These are phyloP conservation scores for Candida insectorum DNA, from an alignment of 805 yeast genomes.

Conservation along the genomic window DNA sequence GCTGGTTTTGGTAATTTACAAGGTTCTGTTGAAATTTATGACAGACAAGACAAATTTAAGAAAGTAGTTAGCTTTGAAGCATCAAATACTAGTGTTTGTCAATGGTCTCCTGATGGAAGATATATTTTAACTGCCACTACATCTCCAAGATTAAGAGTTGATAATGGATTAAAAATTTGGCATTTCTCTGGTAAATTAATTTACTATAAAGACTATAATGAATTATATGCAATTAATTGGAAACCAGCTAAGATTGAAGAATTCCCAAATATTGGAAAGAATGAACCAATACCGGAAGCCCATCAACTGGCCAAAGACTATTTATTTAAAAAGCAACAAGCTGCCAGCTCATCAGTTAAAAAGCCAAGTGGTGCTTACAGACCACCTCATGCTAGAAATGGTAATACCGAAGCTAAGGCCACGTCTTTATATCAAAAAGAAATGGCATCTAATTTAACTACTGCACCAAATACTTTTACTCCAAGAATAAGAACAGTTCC, in stretches of 20 bases:
- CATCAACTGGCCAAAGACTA: constrained; percentile 69
- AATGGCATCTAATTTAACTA: constrained; percentile 21
- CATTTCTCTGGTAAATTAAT: constrained; percentile 82
- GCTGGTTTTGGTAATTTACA: constrained; percentile 98
- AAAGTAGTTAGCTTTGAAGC: constrained; percentile 85
- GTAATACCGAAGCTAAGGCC: constrained; percentile 25
- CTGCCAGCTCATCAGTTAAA: constrained; percentile 31
- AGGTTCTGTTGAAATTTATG: constrained; percentile 93
- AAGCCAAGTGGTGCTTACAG: constrained; percentile 88
- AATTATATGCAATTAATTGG: constrained; percentile 82
- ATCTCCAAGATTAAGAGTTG: constrained; percentile 94
- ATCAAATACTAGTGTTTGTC: constrained; percentile 91
- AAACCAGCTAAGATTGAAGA: constrained; percentile 56
- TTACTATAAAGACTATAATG: constrained; percentile 75
- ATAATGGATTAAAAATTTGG: constrained; percentile 93
- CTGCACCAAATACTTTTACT: constrained; percentile 22
- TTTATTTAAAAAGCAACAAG: constrained; percentile 38
- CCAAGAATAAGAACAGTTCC: constrained; percentile 46
- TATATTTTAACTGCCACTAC: constrained; percentile 93
- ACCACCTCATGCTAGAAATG: constrained; percentile 89
- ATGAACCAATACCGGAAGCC: constrained; percentile 58
- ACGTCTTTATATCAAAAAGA: constrained; percentile 61
- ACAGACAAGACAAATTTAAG: constrained; percentile 79
- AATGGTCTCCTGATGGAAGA: constrained; percentile 98
- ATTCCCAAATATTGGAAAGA: constrained; percentile 52